phyloP scores from a whole-genome alignment of 2,329 filamentous ascomycete species.

The Nothomitra cinnamomea region DNA sequence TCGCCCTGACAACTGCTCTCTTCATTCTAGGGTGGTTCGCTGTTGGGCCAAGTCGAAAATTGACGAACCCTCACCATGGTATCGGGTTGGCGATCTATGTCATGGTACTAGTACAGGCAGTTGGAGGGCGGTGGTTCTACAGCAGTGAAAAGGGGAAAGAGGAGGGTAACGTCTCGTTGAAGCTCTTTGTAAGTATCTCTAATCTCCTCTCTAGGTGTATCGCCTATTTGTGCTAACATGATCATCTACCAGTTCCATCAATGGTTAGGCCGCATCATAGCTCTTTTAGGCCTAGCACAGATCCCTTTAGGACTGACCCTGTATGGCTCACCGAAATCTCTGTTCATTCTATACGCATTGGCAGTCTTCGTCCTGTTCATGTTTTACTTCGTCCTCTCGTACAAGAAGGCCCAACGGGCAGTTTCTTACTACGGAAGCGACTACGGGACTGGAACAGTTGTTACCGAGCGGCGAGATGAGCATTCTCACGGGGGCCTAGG shows the following conservation, averaged over 20 bases:
- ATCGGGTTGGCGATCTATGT: constrained; percentile 68
- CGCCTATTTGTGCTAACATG: background rate
- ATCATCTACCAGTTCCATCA: constrained; percentile 52
- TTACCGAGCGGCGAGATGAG: constrained; percentile 21
- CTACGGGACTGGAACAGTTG: constrained; percentile 31
- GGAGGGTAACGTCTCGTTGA: constrained; percentile 37
- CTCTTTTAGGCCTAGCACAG: constrained; percentile 69
- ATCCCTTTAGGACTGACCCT: constrained; percentile 78
- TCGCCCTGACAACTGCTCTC: constrained; percentile 50
- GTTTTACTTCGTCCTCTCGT: constrained; percentile 66
- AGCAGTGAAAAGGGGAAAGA: constrained; percentile 34
- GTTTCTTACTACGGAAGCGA: constrained; percentile 41
- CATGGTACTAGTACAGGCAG: constrained; percentile 50
- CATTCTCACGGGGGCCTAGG: constrained; percentile 21
- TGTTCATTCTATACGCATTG: constrained; percentile 75
- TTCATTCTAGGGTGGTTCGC: constrained; percentile 65
- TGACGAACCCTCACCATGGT: constrained; percentile 72
- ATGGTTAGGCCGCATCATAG: constrained; percentile 66
- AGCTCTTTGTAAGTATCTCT: constrained; percentile 32
- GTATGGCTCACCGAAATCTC: constrained; percentile 71
- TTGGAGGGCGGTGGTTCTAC: constrained; percentile 51
- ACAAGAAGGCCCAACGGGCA: constrained; percentile 38
- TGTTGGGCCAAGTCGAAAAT: constrained; percentile 51
- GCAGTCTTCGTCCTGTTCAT: constrained; percentile 58
- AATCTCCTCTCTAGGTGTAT: background rate